phyloP scores from a whole-genome alignment of 257 asterid species.

The Solanum gracilifrons region DNA sequence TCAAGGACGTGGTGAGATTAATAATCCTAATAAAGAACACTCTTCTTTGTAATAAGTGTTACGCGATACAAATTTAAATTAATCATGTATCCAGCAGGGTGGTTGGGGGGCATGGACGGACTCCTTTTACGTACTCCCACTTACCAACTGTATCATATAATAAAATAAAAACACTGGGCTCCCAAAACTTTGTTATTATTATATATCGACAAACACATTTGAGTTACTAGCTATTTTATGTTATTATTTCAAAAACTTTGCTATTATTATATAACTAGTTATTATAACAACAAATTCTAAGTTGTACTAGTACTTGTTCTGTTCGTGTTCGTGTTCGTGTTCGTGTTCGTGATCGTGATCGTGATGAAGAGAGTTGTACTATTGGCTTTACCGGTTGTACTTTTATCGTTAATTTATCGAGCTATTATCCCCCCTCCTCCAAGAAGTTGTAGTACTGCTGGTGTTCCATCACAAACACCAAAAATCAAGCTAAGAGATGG shows the following conservation, averaged over 20 bases:
- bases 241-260: background rate
- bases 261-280: background rate
- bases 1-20: background rate
- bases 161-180: background rate
- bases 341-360: background rate
- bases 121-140: background rate
- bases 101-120: background rate
- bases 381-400: constrained; percentile 28
- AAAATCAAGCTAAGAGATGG: constrained; percentile 68
- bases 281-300: background rate
- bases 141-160: no score
- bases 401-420: constrained; percentile 47
- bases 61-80: background rate
- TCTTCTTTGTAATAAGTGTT: fast-evolving
- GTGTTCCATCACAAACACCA: constrained; percentile 49
- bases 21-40: no score
- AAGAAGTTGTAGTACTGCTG: constrained; percentile 42
- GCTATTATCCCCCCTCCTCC: constrained; percentile 53
- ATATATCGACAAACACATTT: background rate
- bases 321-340: no score
- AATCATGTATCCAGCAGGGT: no score
- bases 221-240: background rate
- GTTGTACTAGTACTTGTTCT: background rate
- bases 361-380: constrained; percentile 17
- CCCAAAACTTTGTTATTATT: background rate